Percentiles rank a stretch among this genome's conserved stretches.
These are phyloP conservation scores for Fomitopsis betulina DNA, from an alignment of 1,284 basidiomycete species.

Conservation along the genomic window DNA sequence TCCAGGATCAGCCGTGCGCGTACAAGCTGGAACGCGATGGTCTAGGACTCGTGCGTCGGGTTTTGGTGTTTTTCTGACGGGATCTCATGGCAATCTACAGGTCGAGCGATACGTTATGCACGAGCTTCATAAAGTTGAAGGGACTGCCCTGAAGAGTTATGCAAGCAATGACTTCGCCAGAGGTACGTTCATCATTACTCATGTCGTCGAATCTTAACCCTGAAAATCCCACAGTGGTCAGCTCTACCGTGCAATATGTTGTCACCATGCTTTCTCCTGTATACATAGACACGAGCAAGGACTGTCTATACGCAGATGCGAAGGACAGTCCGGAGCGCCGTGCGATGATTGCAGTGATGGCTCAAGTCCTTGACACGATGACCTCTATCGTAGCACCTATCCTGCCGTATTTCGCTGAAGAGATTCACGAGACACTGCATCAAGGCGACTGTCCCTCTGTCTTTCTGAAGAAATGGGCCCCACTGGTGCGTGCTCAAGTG, in stretches of 20 bases:
- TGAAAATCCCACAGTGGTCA: conserved; percentile 42
- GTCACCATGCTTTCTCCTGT: conserved; percentile 74
- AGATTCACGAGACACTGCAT: conserved; percentile 60
- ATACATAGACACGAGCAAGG: conserved; percentile 93
- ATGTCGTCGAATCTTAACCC: neutral
- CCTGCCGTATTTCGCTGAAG: conserved; percentile 89
- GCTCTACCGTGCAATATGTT: conserved; percentile 58
- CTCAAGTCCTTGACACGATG: conserved; percentile 67
- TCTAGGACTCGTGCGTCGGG: conserved; percentile 57
- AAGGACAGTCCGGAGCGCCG: conserved; percentile 50
- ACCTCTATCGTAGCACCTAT: conserved; percentile 81
- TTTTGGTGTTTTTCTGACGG: conserved; percentile 2
- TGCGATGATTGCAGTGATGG: conserved; percentile 68
- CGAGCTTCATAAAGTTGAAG: conserved; percentile 75
- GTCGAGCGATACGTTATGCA: conserved; percentile 85
- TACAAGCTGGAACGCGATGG: conserved; percentile 38
- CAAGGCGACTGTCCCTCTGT: conserved; percentile 41
- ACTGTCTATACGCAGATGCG: conserved; percentile 80
- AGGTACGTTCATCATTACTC: conserved; percentile 45
- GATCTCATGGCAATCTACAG: conserved; percentile 33
- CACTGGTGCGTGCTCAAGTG: conserved; percentile 35
- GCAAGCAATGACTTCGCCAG: conserved; percentile 77
- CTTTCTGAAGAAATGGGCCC: conserved; percentile 58
- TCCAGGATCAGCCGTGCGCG: conserved; percentile 39
- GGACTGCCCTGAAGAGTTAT: conserved; percentile 65